A percentile compares a stretch with the other conserved stretches of the same genome.
phyloP scores from a whole-genome alignment of 371 early-diverging fungal genomes.

The Sporodiniella umbellata region DNA sequence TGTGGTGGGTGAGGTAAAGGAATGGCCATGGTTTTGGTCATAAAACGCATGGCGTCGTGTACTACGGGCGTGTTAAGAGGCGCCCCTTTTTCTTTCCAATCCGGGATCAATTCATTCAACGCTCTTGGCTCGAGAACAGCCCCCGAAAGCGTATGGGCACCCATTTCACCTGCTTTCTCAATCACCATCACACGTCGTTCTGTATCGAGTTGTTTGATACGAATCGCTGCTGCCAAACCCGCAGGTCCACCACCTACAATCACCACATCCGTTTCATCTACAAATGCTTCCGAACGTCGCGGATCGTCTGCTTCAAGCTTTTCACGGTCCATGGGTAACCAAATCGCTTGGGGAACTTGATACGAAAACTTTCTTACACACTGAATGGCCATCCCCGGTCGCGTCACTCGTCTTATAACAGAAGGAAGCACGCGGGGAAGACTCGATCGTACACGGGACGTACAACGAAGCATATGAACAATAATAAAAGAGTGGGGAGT shows the following conservation, averaged over 20 bases:
- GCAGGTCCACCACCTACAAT: conserved; percentile 97
- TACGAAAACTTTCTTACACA: conserved; percentile 28
- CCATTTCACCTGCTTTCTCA: conserved; percentile 95
- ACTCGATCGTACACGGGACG: conserved; percentile 8
- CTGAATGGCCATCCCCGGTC: background rate
- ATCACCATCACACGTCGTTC: conserved; percentile 90
- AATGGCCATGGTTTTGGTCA: conserved; percentile 78
- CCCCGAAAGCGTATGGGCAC: conserved; percentile 94
- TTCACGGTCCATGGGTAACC: conserved; percentile 36
- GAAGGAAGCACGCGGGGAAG: conserved; percentile 11
- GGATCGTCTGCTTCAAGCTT: conserved; percentile 42
- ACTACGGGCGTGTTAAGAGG: conserved; percentile 89
- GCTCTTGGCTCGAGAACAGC: conserved; percentile 95
- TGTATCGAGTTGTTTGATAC: conserved; percentile 86
- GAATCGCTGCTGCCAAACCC: conserved; percentile 93
- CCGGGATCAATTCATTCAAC: conserved; percentile 92
- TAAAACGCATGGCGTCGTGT: conserved; percentile 82
- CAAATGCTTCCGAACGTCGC: conserved; percentile 54
- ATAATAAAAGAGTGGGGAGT: conserved; percentile 16
- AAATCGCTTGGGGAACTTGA: conserved; percentile 26
- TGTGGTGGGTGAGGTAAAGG: conserved; percentile 96
- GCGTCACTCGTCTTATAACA: too few species aligned
- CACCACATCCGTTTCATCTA: conserved; percentile 92
- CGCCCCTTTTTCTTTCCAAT: conserved; percentile 95
- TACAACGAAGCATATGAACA: conserved; percentile 9